Conservation (phyloP, 108 stramenopile species). For the Conticribra guillardii region DNA sequence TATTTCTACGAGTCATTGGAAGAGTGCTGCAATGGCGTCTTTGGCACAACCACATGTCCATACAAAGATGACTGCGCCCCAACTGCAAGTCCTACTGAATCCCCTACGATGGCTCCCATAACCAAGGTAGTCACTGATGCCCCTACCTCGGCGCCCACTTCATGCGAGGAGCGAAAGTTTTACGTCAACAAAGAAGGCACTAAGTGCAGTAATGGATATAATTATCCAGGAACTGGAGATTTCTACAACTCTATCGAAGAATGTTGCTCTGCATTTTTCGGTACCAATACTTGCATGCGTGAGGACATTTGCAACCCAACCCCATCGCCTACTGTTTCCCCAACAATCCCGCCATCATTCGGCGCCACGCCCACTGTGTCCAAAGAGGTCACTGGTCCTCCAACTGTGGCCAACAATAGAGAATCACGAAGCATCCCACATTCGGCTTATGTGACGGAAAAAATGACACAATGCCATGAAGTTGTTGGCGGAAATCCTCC, state of each 20-base stretch:
- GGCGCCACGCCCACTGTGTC: constrained; percentile 25
- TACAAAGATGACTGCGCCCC: neutral
- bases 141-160: neutral
- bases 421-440: too few relatives aligned
- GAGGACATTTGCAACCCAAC: constrained; percentile 12
- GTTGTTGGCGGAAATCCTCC: constrained; percentile 1
- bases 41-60: neutral
- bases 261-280: constrained; percentile 8
- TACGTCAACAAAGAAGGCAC: neutral
- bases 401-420: neutral
- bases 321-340: neutral
- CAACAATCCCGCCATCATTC: constrained; percentile 20
- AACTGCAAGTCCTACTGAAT: neutral
- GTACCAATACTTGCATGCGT: neutral
- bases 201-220: neutral
- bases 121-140: neutral
- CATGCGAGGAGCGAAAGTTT: neutral
- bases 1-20: constrained; percentile 10
- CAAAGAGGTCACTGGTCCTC: constrained; percentile 23
- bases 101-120: neutral
- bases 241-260: constrained; percentile 3
- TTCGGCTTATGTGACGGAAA: neutral
- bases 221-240: constrained; percentile 1
- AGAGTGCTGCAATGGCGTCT: constrained; percentile 9
- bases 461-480: constrained; percentile 1